Evolutionary conservation across 2,329 filamentous ascomycete genomes (phyloP), one percentile per base, ranked within the genome.

Genomic region (Phyllosticta citrichinensis): DNA sequence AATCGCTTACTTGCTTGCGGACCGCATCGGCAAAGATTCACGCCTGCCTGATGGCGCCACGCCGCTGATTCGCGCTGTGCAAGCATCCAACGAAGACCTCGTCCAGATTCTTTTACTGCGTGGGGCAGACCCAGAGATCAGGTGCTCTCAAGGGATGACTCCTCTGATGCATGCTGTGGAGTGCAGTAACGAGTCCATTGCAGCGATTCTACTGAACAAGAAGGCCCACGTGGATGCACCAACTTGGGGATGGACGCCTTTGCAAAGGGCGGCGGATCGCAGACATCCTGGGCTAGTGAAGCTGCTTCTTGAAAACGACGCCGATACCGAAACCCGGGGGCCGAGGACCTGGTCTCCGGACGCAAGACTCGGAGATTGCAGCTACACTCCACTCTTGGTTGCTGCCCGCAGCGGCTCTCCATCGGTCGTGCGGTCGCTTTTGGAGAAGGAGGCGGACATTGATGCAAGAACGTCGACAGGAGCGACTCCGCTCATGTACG

Each of bases 401-500:
- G 55, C 59, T 14, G 51, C 47, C 9, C 52, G 52, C 25, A 30
- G 40, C 3, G 59, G 59, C 3, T 52, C 47, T 5, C 35, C 50
- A 25, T 54, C 55, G n/a, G 50, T 61, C 2, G 55, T 30, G 11
- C 59, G 56, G 20, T 19, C 52, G 10, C 59, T 61, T 2, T 50
- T 61, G 3, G 59, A 61, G 17, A 61, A 57, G n/a, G 47, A 56
- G 22, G 59, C 59, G 22, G 50, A 61, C 12, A 56, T 61, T n/a
- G 59, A 61, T 52, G 59, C 59, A 1, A 57, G 22, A 19, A 61
- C 59, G 3, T 61, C 59, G 11, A 56, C 59, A 19, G 59, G 59
- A n/a, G 59, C 54, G 20, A 57, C 59, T 8, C 47, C 59, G n/a
- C n/a, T 61, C 25, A 61, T 61, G 59, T 56, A 56, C 40, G 54